Conservation (phyloP, 129 eudicot species). For the Pseudognaphalium luteoalbum region DNA sequence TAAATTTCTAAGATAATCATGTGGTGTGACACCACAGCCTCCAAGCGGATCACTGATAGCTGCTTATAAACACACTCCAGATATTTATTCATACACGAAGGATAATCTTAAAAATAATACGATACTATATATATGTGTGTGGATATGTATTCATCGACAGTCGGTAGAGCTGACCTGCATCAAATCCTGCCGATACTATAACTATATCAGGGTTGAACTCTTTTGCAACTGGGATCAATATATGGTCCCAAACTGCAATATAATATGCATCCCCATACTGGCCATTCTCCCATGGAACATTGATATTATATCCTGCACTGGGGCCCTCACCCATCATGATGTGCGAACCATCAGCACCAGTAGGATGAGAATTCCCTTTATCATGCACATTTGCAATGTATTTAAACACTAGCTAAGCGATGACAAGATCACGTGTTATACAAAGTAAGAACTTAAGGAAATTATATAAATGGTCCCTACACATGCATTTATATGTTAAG, state of each 20-base stretch:
- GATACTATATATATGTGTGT: background rate
- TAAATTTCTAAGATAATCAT: constrained; percentile 32
- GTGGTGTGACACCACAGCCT: constrained; percentile 82
- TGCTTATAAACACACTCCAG: constrained; percentile 23
- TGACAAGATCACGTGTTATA: too few relatives aligned
- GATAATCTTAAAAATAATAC: too few relatives aligned
- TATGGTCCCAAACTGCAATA: constrained; percentile 87
- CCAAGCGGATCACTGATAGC: constrained; percentile 95
- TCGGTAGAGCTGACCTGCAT: constrained; percentile 70
- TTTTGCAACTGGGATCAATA: constrained; percentile 85
- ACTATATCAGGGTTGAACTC: constrained; percentile 82
- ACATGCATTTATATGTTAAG: too few relatives aligned
- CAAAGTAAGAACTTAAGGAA: too few relatives aligned
- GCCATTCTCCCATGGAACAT: constrained; percentile 91
- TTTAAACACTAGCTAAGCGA: too few relatives aligned
- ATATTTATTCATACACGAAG: too few relatives aligned
- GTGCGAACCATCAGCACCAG: constrained; percentile 75
- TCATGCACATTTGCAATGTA: background rate
- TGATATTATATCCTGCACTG: constrained; percentile 81
- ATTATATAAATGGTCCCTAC: too few relatives aligned
- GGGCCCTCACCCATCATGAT: constrained; percentile 79
- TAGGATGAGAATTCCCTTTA: constrained; percentile 72
- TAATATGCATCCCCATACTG: constrained; percentile 90
- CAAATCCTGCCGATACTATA: constrained; percentile 91
- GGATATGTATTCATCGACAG: constrained; percentile 1